Evolutionary conservation across 441 rosid genomes (phyloP), one percentile per base, ranked within the genome.

Genomic region (Cnidoscolus chayamansa): DNA sequence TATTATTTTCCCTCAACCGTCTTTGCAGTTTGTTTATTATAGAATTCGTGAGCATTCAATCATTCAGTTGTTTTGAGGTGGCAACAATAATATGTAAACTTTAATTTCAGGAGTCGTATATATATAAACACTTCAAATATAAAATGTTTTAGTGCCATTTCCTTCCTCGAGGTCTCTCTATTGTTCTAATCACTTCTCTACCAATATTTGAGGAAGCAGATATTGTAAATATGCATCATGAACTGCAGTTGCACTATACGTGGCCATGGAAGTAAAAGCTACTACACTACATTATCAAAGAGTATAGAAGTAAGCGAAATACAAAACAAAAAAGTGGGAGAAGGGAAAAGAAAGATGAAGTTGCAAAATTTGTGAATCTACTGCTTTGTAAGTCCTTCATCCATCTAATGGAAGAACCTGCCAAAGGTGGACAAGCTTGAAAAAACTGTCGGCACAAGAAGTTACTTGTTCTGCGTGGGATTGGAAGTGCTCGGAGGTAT

Each of bases 381-480:
- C 48, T 71, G 62, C 56, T 49, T 67, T 77, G 67, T 70, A 77
- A 40, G 72, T 76, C 56, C 57, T 75, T 67, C 72, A 56, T 65
- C 48, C 65, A 59, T 60, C 65, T 49, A 67, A 61, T 50, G 75
- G 81, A 68, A 82, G 83, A 78, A 77, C 65, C 76, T 74, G 74
- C 45, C 15, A 49, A 43, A 7, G 53, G 77, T 71, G 53, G 74
- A 54, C 56, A 70, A 47, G 19, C 65, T 70, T 48, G 55, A 40
- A 65, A 78, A 70, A 78, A 70, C 76, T 62, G 67, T 66, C 77
- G 78, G 66, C 55, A 60, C 55, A 31, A 71, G 71, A 72, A 68
- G 62, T 81, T 83, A 90, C 92, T 87, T 90, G 81, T 92, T 92
- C 86, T 89, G 92, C 25, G 67, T 85, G 37, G 98, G 98, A 71